Evolutionary conservation across 2,329 filamentous ascomycete genomes (phyloP), one percentile per base, ranked within the genome.

Genomic region (Canariomyces notabilis): DNA sequence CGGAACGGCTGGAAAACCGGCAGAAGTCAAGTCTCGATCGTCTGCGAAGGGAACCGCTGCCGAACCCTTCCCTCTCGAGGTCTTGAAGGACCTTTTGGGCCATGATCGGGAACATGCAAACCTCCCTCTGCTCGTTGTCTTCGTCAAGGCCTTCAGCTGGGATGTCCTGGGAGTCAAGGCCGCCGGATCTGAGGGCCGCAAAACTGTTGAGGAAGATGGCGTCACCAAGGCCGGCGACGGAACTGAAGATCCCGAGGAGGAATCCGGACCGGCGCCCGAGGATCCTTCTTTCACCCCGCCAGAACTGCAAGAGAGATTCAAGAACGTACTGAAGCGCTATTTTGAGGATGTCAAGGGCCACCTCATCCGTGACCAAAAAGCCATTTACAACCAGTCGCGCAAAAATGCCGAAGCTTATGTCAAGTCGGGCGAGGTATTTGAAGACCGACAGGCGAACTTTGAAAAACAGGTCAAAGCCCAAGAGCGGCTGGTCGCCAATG

Each of bases 331-430:
- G 21, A 84, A 77, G 48, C 83, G 87, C 23, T 98, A 98, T 60
- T 87, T 97, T 55, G 88, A 96, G 45, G 90, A 95, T 62, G 87
- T 97, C 55, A 95, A 95, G 61, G 74, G 77, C 14, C 93, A 97
- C 60, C 76, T 98, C 22, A 66, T 90, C 22, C 84, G 87, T n/a
- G 89, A 97, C 59, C 93, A 98, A 64, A 93, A 95, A 65, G 84
- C 86, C 33, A 83, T 98, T 33, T 79, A 83, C 43, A 82, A 79
- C 20, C 93, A 98, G 68, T 89, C 87, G 44, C 87, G 89, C 53
- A 89, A 91, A 57, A 98, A 98, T 67, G 91, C 93, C 1, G 93
- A 98, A 66, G 93, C 91, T 5, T 98, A 98, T 59, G 91, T 98
- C 59, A 96, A 96, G 61, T 97, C 93, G 31, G 93, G 93, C 2